phyloP scores from a whole-genome alignment of 176 grass and related monocot species.

The Eremochloa ophiuroides region DNA sequence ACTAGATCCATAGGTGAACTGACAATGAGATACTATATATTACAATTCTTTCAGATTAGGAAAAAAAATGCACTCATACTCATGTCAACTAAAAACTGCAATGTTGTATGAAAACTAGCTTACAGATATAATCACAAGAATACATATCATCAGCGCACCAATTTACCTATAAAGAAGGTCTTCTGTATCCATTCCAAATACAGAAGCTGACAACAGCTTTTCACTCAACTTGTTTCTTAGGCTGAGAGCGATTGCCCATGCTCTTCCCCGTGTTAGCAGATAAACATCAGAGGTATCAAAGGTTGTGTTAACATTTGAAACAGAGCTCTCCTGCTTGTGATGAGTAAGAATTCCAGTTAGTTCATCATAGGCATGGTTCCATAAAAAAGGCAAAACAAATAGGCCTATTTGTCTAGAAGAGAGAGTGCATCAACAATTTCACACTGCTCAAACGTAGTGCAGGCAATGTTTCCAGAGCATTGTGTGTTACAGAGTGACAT shows the following conservation, averaged over 20 bases:
- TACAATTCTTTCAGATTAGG: background rate
- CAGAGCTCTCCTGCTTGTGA: conserved; percentile 44
- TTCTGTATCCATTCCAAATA: conserved; percentile 46
- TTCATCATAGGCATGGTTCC: background rate
- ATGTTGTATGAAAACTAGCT: conserved; percentile 15
- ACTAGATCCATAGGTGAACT: background rate
- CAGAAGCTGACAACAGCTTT: conserved; percentile 58
- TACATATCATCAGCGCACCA: conserved; percentile 3
- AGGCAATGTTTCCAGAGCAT: background rate
- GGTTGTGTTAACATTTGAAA: conserved; percentile 28
- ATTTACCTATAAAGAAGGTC: conserved; percentile 82
- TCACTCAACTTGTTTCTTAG: conserved; percentile 51
- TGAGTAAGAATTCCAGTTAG: conserved; percentile 23
- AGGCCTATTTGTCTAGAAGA: background rate
- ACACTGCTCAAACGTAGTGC: background rate
- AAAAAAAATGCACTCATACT: background rate
- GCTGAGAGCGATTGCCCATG: conserved; percentile 71
- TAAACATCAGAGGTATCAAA: conserved; percentile 28
- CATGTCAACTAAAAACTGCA: background rate
- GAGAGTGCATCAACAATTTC: background rate
- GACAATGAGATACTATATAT: background rate
- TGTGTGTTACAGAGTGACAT: background rate
- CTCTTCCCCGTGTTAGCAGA: conserved; percentile 69
- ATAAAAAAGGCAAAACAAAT: conserved; percentile 2
- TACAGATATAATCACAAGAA: conserved; percentile 20